Percentiles rank a stretch among this genome's conserved stretches.
Conservation (phyloP, 2,329 filamentous ascomycete genomes). For the Ophiostoma angusticollis region DNA sequence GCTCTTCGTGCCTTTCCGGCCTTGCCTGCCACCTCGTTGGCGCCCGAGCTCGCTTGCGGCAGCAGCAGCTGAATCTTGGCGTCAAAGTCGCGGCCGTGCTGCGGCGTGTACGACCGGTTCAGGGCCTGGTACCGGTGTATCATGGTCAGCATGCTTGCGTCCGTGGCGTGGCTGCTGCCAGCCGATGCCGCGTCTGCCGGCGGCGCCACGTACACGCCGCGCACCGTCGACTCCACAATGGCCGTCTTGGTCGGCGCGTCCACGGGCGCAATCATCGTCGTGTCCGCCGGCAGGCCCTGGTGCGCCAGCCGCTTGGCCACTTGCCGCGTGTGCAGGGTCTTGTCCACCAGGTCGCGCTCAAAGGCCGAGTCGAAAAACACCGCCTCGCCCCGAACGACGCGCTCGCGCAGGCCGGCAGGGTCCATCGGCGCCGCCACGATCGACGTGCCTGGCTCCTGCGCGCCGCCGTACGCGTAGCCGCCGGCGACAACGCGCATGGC, state of each 20-base stretch:
- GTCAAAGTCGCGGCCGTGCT: slow-evolving; percentile 27
- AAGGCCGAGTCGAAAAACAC: slow-evolving; percentile 25
- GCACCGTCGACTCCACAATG: slow-evolving; percentile 24
- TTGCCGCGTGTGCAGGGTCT: slow-evolving; percentile 6
- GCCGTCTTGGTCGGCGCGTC: slow-evolving; percentile 18
- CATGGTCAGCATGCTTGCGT: slow-evolving; percentile 14
- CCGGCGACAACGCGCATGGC: slow-evolving; percentile 28
- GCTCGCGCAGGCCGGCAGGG: slow-evolving; percentile 16
- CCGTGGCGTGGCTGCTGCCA: background rate
- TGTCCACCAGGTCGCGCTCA: slow-evolving; percentile 14
- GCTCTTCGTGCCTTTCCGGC: background rate
- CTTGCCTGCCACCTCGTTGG: background rate
- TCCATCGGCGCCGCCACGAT: slow-evolving; percentile 2
- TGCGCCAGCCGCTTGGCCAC: background rate
- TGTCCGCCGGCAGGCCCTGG: background rate
- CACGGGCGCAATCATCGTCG: slow-evolving; percentile 10
- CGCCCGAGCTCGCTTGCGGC: slow-evolving; percentile 7
- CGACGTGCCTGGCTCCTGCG: slow-evolving; percentile 7
- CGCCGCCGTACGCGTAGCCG: slow-evolving; percentile 21
- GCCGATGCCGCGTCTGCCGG: no score
- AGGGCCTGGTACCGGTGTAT: slow-evolving; percentile 25
- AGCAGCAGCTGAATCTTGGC: slow-evolving; percentile 20
- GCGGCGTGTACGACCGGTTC: slow-evolving; percentile 20
- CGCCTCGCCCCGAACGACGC: slow-evolving; percentile 11
- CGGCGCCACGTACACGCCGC: slow-evolving; percentile 23